Evolutionary conservation across 2,329 filamentous ascomycete species (phyloP).

Genomic region (Colletotrichum gigasporum): DNA sequence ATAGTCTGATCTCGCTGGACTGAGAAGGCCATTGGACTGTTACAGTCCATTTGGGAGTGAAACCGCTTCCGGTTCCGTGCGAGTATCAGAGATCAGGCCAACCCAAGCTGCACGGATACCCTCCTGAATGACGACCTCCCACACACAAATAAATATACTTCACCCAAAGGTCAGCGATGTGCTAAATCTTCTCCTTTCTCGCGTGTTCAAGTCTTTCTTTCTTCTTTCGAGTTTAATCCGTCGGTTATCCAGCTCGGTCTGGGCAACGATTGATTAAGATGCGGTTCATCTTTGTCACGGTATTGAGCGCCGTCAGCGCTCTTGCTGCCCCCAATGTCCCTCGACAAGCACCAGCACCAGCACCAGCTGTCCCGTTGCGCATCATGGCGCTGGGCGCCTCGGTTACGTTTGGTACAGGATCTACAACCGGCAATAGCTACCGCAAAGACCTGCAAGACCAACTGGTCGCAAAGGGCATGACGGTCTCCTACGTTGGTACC

Average conservation of each 20-base stretch:
- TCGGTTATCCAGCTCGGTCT: not conserved
- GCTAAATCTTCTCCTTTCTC: not conserved
- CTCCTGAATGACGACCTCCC: not conserved
- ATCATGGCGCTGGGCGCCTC: constrained; percentile 28
- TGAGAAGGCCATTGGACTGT: not conserved
- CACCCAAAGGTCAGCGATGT: not conserved
- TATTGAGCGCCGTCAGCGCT: not conserved
- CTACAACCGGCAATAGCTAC: constrained; percentile 48
- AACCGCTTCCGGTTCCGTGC: constrained; percentile 22
- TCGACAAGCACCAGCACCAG: constrained; percentile 10
- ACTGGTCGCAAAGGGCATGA: constrained; percentile 12
- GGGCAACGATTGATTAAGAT: not conserved
- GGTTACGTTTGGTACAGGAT: constrained; percentile 32
- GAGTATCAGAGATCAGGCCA: constrained; percentile 20
- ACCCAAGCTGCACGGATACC: not conserved
- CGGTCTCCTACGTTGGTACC: constrained; percentile 14
- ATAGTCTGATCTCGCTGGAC: not conserved
- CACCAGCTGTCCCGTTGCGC: constrained; percentile 7
- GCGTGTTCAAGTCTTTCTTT: not conserved
- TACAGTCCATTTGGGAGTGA: constrained; percentile 4
- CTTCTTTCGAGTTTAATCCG: too few species aligned
- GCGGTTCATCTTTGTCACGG: not conserved
- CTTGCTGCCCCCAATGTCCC: not conserved
- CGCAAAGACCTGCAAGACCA: constrained; percentile 41
- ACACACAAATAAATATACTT: not conserved